Conservation (phyloP, 305 asterid genomes). For the Plantago coronopus region DNA sequence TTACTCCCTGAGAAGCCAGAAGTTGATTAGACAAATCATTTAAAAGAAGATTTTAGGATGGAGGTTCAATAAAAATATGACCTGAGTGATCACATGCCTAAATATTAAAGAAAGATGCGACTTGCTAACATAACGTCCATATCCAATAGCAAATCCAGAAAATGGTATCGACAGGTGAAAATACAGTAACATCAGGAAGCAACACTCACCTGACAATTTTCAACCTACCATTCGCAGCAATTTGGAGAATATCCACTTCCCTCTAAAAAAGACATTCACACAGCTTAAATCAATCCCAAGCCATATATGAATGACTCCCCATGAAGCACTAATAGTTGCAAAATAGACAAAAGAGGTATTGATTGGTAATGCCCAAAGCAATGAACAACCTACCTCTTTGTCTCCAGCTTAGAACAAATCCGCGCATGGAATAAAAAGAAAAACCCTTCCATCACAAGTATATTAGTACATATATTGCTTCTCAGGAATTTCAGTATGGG, state of each 20-base stretch:
- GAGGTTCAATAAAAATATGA: background rate
- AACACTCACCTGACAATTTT: slow-evolving; percentile 90
- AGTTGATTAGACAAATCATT: background rate
- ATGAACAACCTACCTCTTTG: slow-evolving; percentile 86
- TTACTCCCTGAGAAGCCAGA: background rate
- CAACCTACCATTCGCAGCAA: slow-evolving; percentile 90
- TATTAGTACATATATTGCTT: slow-evolving; percentile 64
- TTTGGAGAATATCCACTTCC: slow-evolving; percentile 85
- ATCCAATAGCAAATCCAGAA: slow-evolving; percentile 22
- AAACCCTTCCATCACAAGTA: slow-evolving; percentile 60
- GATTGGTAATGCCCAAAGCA: slow-evolving; percentile 40
- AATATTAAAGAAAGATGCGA: slow-evolving; percentile 15
- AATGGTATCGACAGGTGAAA: slow-evolving; percentile 15
- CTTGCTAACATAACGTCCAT: slow-evolving; percentile 19
- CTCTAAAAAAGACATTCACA: slow-evolving; percentile 78
- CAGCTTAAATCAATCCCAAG: slow-evolving; percentile 66
- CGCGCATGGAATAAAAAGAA: slow-evolving; percentile 56
- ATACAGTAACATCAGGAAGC: slow-evolving; percentile 36
- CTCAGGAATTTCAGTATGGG: slow-evolving; percentile 59
- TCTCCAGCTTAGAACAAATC: slow-evolving; percentile 71
- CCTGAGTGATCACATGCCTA: background rate
- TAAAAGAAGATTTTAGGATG: background rate
- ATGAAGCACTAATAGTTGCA: slow-evolving; percentile 39
- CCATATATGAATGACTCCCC: slow-evolving; percentile 40
- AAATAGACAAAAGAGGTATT: slow-evolving; percentile 40